A percentile compares a stretch with the other conserved stretches of the same genome.
Conservation (phyloP, 2,329 filamentous ascomycete species). For the Bipolaris sorokiniana region DNA sequence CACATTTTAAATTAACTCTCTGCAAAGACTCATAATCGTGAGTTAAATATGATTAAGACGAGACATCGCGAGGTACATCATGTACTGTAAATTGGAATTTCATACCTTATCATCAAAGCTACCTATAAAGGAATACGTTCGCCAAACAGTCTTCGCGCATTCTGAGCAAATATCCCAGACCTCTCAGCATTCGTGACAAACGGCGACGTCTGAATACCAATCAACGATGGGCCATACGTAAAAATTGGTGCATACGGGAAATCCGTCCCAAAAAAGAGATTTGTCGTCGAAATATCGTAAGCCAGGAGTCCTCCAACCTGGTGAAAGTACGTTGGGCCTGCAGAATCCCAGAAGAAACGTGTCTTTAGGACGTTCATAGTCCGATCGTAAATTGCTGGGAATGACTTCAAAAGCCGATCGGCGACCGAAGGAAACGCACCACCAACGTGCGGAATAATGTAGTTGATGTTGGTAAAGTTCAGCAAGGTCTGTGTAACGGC, state of each 20-base stretch:
- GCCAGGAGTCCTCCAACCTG: slow-evolving; percentile 13
- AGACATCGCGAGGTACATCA: too few species aligned
- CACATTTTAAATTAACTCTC: too few species aligned
- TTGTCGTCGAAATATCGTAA: slow-evolving; percentile 4
- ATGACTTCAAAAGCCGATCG: slow-evolving; percentile 6
- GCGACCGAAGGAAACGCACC: slow-evolving; percentile 14
- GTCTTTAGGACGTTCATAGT: slow-evolving; percentile 3
- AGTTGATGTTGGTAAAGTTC: slow-evolving; percentile 18
- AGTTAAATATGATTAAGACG: too few species aligned
- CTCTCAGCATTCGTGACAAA: slow-evolving; percentile 1
- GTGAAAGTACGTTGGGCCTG: slow-evolving; percentile 12
- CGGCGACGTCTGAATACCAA: slow-evolving; percentile 3
- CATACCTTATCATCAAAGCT: background rate
- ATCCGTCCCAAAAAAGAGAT: slow-evolving; percentile 17
- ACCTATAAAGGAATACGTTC: background rate
- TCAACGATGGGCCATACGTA: slow-evolving; percentile 2
- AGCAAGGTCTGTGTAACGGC: slow-evolving; percentile 8
- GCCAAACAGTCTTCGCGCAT: background rate
- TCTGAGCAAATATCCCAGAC: background rate
- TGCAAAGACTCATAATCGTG: too few species aligned
- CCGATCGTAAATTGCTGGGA: slow-evolving; percentile 3
- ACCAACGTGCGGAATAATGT: slow-evolving; percentile 16
- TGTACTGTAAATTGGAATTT: background rate
- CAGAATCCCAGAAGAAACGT: slow-evolving; percentile 15
- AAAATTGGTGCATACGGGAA: slow-evolving; percentile 11